A percentile compares a stretch with the other conserved stretches of the same genome.
Evolutionary conservation across 2,329 filamentous ascomycete species (phyloP).

Genomic region (Ploettnerulaceae sp.): DNA sequence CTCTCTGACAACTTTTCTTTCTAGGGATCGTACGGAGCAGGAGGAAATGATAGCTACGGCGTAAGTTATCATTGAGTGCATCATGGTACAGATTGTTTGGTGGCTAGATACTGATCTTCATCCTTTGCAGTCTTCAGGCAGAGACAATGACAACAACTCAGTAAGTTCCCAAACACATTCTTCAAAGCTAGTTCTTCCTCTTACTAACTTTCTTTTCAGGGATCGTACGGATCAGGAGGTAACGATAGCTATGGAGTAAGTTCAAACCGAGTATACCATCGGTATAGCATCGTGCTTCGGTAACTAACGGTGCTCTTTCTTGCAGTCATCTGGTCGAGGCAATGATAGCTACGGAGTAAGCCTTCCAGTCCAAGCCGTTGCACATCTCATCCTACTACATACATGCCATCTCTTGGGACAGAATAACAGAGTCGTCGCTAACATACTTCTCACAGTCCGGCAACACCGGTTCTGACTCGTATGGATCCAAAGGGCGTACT

Average conservation of each 20-base stretch:
- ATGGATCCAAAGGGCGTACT: background rate
- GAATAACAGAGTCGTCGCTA: background rate
- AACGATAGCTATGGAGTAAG: constrained; percentile 6
- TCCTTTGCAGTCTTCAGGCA: no score
- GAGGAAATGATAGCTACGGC: no score
- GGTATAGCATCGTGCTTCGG: background rate
- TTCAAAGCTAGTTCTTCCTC: no score
- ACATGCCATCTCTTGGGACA: background rate
- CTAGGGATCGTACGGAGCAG: no score
- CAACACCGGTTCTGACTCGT: constrained; percentile 10
- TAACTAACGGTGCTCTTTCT: background rate
- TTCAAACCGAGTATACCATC: background rate
- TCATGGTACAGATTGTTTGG: no score
- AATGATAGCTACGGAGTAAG: constrained; percentile 22
- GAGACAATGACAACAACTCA: no score
- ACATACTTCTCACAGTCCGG: constrained; percentile 9
- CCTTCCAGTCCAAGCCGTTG: background rate
- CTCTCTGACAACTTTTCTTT: no score
- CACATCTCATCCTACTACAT: background rate
- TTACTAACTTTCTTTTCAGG: constrained; percentile 22
- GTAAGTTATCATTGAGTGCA: no score
- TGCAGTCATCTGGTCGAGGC: constrained; percentile 2
- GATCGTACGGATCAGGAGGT: constrained; percentile 15
- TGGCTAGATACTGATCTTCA: no score
- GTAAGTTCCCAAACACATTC: no score